Base-by-base conservation (phyloP, 2,329 filamentous ascomycete species). In the Cladophialophora bantiana region DNA sequence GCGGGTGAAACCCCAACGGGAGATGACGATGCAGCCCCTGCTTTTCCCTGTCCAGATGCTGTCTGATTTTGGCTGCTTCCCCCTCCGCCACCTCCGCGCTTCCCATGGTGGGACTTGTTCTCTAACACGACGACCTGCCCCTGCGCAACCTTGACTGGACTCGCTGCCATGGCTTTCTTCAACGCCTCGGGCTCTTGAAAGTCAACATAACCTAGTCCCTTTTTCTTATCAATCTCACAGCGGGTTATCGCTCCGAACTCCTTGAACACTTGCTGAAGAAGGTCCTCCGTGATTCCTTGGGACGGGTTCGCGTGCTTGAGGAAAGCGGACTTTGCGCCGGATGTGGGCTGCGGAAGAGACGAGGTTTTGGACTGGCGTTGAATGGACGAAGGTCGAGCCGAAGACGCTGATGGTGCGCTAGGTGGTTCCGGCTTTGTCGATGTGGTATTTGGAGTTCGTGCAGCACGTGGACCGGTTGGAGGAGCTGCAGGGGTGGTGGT, bases 171-270 rank as follows among this genome's bases (percentile, higher is more conserved):
- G 4, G 94, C 94, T 74, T 91, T 93, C 73, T 87, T 86, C 32
- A 98, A 83, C 9, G 86, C 85, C 7, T 89, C 88, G 0, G 89
- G 85, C 26, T 93, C 89, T 9, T 86, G 85, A 80, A 97, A 98
- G 70, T 97, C 92, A 45, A 96, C 90, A 76, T 97, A 97, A 2
- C 93, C 94, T 74, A 97, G 96, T 0, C 93, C 93, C 78, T 97
- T 97, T 74, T 94, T 91, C 78, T 93, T 94, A 76, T 98, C 94
- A 62, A 98, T 94, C 73, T 97, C 94, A 18, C 97, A 92, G 71
- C 88, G 90, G 0, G 87, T 87, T 54, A 97, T 86, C 1, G 86
- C 78, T 1, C 94, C 94, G 73, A 93, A 96, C 0, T 81, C 78
- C 53, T 89, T 85, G 75, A 98, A 88, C 0, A 91, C 89, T 71